A percentile compares a stretch with the other conserved stretches of the same genome.
Conservation (phyloP, 2,329 filamentous ascomycete species). For the Aspergillus carbonarius region DNA sequence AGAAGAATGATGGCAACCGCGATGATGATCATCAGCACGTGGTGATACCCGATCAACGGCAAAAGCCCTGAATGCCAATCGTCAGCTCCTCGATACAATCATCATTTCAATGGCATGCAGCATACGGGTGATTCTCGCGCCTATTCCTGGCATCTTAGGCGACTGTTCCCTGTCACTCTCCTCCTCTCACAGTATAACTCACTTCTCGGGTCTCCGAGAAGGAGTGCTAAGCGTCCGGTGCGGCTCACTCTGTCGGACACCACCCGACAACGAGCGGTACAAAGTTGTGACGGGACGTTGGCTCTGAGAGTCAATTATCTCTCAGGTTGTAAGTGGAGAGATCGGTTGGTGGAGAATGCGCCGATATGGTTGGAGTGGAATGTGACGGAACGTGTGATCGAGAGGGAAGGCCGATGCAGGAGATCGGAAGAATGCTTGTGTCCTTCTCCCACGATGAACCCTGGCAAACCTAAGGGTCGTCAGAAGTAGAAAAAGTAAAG, state of each 20-base stretch:
- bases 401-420: constrained; percentile 7
- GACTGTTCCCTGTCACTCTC: constrained; percentile 11
- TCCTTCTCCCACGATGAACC: constrained; percentile 12
- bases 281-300: not conserved
- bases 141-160: constrained; percentile 8
- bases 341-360: constrained; percentile 3
- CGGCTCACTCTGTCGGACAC: constrained; percentile 9
- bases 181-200: constrained; percentile 27
- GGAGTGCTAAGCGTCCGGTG: constrained; percentile 25
- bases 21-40: constrained; percentile 97
- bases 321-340: not conserved
- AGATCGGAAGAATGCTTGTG: constrained; percentile 19
- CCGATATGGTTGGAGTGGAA: constrained; percentile 23
- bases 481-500: constrained; percentile 19
- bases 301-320: not conserved
- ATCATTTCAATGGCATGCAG: constrained; percentile 14
- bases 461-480: constrained; percentile 23
- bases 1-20: constrained; percentile 90
- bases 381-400: constrained; percentile 22
- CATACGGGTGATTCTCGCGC: constrained; percentile 19
- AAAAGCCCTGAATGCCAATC: constrained; percentile 49
- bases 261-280: not conserved
- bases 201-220: constrained; percentile 44
- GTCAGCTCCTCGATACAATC: constrained; percentile 3
- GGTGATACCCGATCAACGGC: constrained; percentile 66